These are phyloP conservation scores for Chrysoporthe cubensis DNA, from an alignment of 2,329 filamentous ascomycete species.

Conservation along the genomic window DNA sequence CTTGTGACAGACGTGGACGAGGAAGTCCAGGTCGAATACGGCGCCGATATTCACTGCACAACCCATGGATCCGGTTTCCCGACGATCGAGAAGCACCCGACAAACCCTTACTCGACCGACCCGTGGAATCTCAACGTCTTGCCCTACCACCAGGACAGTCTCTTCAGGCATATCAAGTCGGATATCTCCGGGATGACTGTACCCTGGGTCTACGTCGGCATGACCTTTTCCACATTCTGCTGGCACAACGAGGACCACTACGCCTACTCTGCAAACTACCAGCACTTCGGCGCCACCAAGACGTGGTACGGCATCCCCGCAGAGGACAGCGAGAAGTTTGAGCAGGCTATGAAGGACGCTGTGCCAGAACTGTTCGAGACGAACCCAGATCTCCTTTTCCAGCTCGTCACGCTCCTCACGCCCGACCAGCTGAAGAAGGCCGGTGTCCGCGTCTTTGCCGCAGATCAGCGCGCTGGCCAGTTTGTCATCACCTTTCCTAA, in stretches of 20 bases:
- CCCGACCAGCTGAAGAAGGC: conserved; percentile 92
- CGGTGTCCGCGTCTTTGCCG: conserved; percentile 87
- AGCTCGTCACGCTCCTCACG: conserved; percentile 93
- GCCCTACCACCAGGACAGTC: conserved; percentile 85
- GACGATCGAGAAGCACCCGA: conserved; percentile 87
- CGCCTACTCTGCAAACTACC: conserved; percentile 96
- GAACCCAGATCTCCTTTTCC: conserved; percentile 93
- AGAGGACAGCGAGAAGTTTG: conserved; percentile 91
- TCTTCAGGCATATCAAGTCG: conserved; percentile 96
- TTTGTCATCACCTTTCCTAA: conserved; percentile 97
- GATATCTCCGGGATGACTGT: conserved; percentile 99
- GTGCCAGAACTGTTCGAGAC: conserved; percentile 97
- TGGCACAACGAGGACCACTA: conserved; percentile 99
- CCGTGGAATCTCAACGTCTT: conserved; percentile 96
- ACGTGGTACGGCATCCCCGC: conserved; percentile 99
- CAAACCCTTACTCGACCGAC: conserved; percentile 84
- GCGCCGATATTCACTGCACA: conserved; percentile 96
- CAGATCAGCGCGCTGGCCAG: conserved; percentile 95
- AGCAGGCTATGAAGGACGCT: conserved; percentile 91
- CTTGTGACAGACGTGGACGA: conserved; percentile 92
- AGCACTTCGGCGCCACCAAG: conserved; percentile 97
- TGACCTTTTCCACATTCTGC: conserved; percentile 99
- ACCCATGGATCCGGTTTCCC: conserved; percentile 98
- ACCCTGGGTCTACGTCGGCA: conserved; percentile 97
- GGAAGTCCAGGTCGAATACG: conserved; percentile 96